Conservation (phyloP, 352 stramenopile genomes). For the Phytophthora sp. region DNA sequence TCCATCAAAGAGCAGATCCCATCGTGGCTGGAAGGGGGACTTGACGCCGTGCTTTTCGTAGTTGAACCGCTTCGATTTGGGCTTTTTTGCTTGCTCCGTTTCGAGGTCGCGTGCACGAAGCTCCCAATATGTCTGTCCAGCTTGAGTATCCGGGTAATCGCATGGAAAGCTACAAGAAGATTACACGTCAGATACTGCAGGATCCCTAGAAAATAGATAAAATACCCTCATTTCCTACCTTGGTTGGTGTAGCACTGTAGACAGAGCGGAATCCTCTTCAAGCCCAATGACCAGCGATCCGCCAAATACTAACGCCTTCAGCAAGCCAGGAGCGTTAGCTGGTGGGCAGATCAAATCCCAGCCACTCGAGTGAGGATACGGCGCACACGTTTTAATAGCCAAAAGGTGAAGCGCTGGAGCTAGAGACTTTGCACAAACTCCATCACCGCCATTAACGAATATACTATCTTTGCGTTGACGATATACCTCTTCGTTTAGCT, state of each 20-base stretch:
- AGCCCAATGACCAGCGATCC: slow-evolving; percentile 75
- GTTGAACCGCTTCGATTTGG: slow-evolving; percentile 72
- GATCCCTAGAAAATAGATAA: not conserved
- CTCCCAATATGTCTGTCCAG: slow-evolving; percentile 67
- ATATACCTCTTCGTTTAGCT: slow-evolving; percentile 59
- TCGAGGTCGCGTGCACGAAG: slow-evolving; percentile 24
- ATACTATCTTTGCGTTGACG: slow-evolving; percentile 31
- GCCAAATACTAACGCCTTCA: slow-evolving; percentile 72
- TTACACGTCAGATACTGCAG: slow-evolving; percentile 7
- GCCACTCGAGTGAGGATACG: slow-evolving; percentile 59
- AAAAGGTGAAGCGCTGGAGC: slow-evolving; percentile 49
- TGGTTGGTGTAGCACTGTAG: slow-evolving; percentile 53
- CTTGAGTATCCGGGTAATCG: slow-evolving; percentile 76
- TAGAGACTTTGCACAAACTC: slow-evolving; percentile 4
- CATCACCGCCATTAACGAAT: slow-evolving; percentile 2
- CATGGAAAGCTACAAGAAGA: slow-evolving; percentile 63
- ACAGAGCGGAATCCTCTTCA: slow-evolving; percentile 69
- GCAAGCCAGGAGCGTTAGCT: slow-evolving; percentile 45
- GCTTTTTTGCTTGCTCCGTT: slow-evolving; percentile 50
- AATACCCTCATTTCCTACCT: slow-evolving; percentile 38
- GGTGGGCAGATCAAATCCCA: slow-evolving; percentile 73
- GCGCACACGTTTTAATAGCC: slow-evolving; percentile 40
- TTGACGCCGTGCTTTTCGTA: slow-evolving; percentile 64
- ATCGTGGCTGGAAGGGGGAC: slow-evolving; percentile 70
- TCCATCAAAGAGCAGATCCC: slow-evolving; percentile 52